A percentile compares a stretch with the other conserved stretches of the same genome.
These are phyloP conservation scores for Mortierella sp. DNA, from an alignment of 371 early-diverging fungal species.

Conservation along the genomic window DNA sequence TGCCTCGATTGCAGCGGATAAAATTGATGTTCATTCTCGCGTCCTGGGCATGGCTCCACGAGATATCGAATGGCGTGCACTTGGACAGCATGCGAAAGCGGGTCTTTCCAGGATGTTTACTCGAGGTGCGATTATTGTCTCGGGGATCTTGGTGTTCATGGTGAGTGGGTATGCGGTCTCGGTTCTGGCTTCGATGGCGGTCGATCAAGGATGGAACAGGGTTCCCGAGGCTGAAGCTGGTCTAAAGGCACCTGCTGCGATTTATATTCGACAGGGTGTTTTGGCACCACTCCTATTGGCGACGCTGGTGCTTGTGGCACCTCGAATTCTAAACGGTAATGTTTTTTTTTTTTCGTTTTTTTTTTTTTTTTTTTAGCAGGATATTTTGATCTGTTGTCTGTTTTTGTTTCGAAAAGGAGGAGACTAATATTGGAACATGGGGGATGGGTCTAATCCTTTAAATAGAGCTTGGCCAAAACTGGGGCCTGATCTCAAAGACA, in stretches of 20 bases:
- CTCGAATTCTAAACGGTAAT: conserved; percentile 37
- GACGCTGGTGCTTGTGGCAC: conserved; percentile 7
- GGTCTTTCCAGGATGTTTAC: neutral
- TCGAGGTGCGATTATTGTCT: neutral
- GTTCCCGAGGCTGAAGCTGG: conserved; percentile 7
- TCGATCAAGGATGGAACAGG: conserved; percentile 20
- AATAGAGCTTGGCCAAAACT: conserved; percentile 25
- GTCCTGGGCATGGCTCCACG: conserved; percentile 19
- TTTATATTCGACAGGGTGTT: conserved; percentile 20
- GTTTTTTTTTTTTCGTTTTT: too few relatives aligned
- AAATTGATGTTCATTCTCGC: conserved; percentile 2
- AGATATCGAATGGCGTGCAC: conserved; percentile 26
- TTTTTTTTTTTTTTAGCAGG: too few relatives aligned
- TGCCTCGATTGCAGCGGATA: conserved; percentile 8
- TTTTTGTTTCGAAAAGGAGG: neutral
- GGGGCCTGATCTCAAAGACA: conserved; percentile 26
- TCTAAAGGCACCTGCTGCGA: neutral
- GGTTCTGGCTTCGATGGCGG: conserved; percentile 22
- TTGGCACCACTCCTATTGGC: conserved; percentile 19
- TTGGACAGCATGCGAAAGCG: conserved; percentile 17
- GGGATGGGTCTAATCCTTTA: neutral
- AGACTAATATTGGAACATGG: too few relatives aligned
- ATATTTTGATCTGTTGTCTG: too few relatives aligned
- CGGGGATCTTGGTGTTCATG: conserved; percentile 1
- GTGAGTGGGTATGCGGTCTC: conserved; percentile 20